Evolutionary conservation across 1,284 basidiomycete genomes (phyloP), one percentile per base, ranked within the genome.

Genomic region (Ustilago curta): DNA sequence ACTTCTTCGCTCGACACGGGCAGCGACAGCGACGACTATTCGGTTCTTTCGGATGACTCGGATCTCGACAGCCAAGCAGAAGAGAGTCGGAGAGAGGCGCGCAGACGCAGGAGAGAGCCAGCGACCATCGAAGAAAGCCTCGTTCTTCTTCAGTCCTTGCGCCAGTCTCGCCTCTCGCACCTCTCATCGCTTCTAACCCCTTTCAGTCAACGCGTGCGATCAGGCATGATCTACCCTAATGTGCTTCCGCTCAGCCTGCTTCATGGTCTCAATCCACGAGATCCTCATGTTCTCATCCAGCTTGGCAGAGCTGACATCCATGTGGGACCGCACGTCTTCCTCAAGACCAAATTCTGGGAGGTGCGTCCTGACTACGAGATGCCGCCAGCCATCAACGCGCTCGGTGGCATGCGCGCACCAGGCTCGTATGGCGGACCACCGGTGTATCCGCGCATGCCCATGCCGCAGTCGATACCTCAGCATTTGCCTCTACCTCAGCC

Each of bases 161-260:
- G 83, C 11, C 83, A 84, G 49, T 81, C 80, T 6, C 76, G 83
- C 12, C 79, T 84, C 53, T 76, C 79, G 50, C 80, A 84, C 53
- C 79, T 84, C 48, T 78, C 82, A 2, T 73, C 77, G 32, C 63
- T 84, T 3, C 70, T 84, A 5, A 77, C 81, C 12, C 80, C 77
- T 0, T 83, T 78, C 70, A 79, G 79, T 53, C 77, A 81, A 49
- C 64, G 76, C 12, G 72, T 73, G 27, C 58, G 70, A 35, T 64
- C 77, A 0, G 80, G 79, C 45, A 70, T 71, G 58, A 68, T 76
- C 58, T 81, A 74, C 40, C 78, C 75, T 8, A 73, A 76, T 42
- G 64, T 65, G 6, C 66, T 83, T 18, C 80, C 81, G 0, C 66
- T 69, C n/a, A 56, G 57, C 23, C 59, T 81, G 19, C 53, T 80